Percentiles rank a stretch among this genome's conserved stretches.
These are phyloP conservation scores for Artemisia argyi DNA, from an alignment of 129 eudicot species.

Conservation along the genomic window DNA sequence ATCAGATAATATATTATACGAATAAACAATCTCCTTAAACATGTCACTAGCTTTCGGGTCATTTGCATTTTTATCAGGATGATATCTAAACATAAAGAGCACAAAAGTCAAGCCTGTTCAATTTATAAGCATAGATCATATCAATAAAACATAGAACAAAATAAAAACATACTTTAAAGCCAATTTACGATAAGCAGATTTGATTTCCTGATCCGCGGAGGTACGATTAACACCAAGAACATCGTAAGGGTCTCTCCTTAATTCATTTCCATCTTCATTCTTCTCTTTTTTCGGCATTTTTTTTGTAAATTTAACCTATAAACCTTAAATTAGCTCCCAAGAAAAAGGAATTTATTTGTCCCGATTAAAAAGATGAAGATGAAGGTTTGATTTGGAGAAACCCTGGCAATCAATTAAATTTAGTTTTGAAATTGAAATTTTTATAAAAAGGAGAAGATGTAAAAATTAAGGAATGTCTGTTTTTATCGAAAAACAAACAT, in stretches of 20 bases:
- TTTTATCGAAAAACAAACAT: constrained; percentile 29
- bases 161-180: constrained; percentile 62
- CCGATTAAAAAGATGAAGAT: constrained; percentile 11
- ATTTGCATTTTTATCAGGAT: constrained; percentile 91
- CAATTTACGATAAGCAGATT: constrained; percentile 75
- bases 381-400: constrained; percentile 26
- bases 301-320: not conserved
- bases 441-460: constrained; percentile 16
- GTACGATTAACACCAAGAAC: constrained; percentile 71
- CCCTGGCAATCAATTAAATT: constrained; percentile 8
- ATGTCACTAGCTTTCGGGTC: constrained; percentile 77
- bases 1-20: constrained; percentile 83
- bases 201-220: constrained; percentile 81
- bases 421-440: constrained; percentile 7
- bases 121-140: not conserved
- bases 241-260: constrained; percentile 84
- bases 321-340: constrained; percentile 23
- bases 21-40: constrained; percentile 86
- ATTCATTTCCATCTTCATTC: constrained; percentile 40
- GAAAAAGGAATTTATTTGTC: constrained; percentile 5
- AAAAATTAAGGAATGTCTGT: constrained; percentile 2
- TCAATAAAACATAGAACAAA: not conserved
- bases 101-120: not conserved
- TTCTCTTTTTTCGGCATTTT: constrained; percentile 68
- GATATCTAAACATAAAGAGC: constrained; percentile 47